Base-by-base conservation (phyloP, 371 early-diverging fungal species). In the Massospora cicadina region DNA sequence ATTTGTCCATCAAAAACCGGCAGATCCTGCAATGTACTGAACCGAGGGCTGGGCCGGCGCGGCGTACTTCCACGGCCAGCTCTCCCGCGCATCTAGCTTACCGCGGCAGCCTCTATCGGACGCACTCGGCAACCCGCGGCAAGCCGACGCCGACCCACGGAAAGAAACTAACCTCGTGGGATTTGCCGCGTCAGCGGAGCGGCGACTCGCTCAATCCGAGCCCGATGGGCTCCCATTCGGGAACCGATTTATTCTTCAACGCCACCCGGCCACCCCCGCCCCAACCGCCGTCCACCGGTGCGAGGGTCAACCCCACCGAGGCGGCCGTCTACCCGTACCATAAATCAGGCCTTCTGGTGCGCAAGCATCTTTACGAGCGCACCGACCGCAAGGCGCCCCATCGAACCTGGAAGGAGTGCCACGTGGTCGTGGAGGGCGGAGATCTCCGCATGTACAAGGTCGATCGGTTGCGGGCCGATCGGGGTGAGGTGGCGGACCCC, bases 381-480 rank as follows among this genome's bases (percentile, higher is more conserved):
- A 79, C 78, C 2, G 89, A 81, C 63, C 82, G 83, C 64, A 88
- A 88, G 71, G 89, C 94, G 5, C 81, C 81, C 55, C 78, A 86
- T 69, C 84, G 94, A 17, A 79, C 81, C n/a, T 95, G 95, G 95
- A 84, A 81, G 65, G 81, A 89, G 29, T 82, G 89, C 67, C 76
- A 85, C 24, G 76, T 88, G 24, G 77, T 88, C 0, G 77, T 85
- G 1, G 83, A 80, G 31, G 81, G 84, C 31, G 90, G 89, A 1
- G 84, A 87, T 53, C 74, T 92, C 5, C 79, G 78, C 33, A 83
- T 91, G 88, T 88, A 82, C 73, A 81, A 81, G 65, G 72, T 85
- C 57, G 89, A 88, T 26, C 69, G 71, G 28, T 69, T 65, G 23
- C 64, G 68, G 66, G 55, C 68, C 69, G 60, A 67, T 68, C 63